A percentile compares a stretch with the other conserved stretches of the same genome.
Conservation (phyloP, 1,284 basidiomycete genomes). For the Trametes hirsuta region DNA sequence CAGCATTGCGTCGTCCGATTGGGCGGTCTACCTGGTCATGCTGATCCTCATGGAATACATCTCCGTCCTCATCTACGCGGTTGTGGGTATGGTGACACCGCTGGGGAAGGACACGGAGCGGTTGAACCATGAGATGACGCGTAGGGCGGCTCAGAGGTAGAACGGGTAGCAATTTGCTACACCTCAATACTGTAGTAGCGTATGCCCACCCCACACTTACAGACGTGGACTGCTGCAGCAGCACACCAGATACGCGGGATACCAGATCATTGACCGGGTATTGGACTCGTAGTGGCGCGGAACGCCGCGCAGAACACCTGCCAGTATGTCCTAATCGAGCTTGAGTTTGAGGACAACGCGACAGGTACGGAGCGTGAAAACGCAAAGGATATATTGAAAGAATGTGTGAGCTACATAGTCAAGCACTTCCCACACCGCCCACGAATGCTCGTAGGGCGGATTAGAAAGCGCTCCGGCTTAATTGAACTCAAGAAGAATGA, state of each 20-base stretch:
- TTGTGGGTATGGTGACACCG: conserved; percentile 40
- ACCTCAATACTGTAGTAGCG: too few relatives aligned
- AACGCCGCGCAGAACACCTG: too few relatives aligned
- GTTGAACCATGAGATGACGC: neutral
- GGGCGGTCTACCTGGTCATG: conserved; percentile 58
- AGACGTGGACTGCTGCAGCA: too few relatives aligned
- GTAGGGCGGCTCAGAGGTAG: too few relatives aligned
- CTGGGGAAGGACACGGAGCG: conserved; percentile 40
- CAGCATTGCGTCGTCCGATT: conserved; percentile 55
- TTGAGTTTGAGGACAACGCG: neutral
- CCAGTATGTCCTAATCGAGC: too few relatives aligned
- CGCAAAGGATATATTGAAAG: conserved; percentile 5
- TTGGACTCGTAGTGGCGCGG: too few relatives aligned
- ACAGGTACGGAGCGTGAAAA: neutral
- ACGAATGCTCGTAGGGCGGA: conserved; percentile 38
- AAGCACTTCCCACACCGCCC: conserved; percentile 63
- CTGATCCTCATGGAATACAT: conserved; percentile 60
- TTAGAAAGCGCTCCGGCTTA: conserved; percentile 78
- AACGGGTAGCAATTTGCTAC: too few relatives aligned
- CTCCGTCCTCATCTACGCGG: conserved; percentile 50
- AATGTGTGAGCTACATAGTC: conserved; percentile 75
- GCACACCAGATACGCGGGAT: too few relatives aligned
- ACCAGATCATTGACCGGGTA: too few relatives aligned
- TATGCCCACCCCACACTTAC: too few relatives aligned
- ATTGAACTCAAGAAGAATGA: conserved; percentile 55